These are phyloP conservation scores for Lentinula raphanica DNA, from an alignment of 768 basidiomycete genomes.

Conservation along the genomic window DNA sequence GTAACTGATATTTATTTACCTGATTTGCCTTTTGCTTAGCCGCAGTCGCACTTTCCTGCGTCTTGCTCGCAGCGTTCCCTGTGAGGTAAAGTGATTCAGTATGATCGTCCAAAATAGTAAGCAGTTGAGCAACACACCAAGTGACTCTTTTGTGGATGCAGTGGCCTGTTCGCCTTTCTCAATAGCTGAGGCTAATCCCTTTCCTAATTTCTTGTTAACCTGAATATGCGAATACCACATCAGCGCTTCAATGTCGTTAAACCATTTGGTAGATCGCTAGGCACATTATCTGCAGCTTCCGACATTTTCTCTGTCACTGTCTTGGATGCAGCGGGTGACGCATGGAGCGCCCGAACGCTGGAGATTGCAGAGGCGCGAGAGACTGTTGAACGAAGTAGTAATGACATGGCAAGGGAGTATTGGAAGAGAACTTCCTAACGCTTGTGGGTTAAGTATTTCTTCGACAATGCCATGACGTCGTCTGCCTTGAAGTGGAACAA, in stretches of 20 bases:
- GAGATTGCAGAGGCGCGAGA: conserved; percentile 9
- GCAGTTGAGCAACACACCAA: conserved; percentile 26
- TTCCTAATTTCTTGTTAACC: conserved; percentile 41
- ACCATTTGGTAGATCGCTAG: not conserved
- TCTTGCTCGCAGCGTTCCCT: conserved; percentile 31
- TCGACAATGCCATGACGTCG: not conserved
- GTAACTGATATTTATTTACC: not conserved
- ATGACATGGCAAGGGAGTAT: not conserved
- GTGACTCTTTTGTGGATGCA: conserved; percentile 32
- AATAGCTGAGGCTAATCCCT: conserved; percentile 41
- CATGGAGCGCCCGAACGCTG: conserved; percentile 27
- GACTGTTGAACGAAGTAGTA: conserved; percentile 15
- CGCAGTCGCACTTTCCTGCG: conserved; percentile 28
- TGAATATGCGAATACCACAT: conserved; percentile 13
- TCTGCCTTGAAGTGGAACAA: not conserved
- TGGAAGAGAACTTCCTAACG: not conserved
- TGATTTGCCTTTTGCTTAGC: conserved; percentile 35
- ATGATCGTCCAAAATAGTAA: no score
- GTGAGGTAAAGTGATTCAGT: no score
- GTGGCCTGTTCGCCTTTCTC: conserved; percentile 41
- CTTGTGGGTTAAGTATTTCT: not conserved
- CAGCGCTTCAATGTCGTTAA: not conserved
- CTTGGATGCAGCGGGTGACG: conserved; percentile 29
- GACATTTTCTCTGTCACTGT: conserved; percentile 40
- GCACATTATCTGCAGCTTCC: conserved; percentile 39